phyloP scores from a whole-genome alignment of 177 flowering plant genomes.

The Tripterygium wilfordii region DNA sequence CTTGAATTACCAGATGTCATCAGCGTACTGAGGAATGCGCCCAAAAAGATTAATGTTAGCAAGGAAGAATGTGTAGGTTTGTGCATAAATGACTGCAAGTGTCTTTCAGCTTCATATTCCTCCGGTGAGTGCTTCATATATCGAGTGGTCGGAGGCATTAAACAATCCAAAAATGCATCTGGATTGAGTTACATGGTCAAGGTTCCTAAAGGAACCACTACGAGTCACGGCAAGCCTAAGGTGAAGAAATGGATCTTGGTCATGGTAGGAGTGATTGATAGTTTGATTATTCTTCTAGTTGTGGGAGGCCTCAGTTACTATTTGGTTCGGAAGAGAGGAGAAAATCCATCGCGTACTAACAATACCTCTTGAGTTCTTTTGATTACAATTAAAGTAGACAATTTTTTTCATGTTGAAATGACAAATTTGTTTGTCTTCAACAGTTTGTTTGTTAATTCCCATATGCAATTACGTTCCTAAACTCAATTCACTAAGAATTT shows the following conservation, averaged over 20 bases:
- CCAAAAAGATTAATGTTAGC: constrained; percentile 29
- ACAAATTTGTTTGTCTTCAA: too few species aligned
- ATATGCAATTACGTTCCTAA: too few species aligned
- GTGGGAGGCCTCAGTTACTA: constrained; percentile 58
- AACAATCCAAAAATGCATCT: constrained; percentile 33
- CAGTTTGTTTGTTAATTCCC: too few species aligned
- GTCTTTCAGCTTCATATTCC: constrained; percentile 48
- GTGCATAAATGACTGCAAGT: constrained; percentile 63
- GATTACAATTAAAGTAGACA: too few species aligned
- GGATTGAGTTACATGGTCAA: constrained; percentile 56
- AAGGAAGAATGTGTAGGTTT: constrained; percentile 42
- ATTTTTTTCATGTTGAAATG: too few species aligned
- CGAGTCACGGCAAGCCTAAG: constrained; percentile 13
- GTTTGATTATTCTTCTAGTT: constrained; percentile 41
- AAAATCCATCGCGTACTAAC: too few species aligned
- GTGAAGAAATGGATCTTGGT: constrained; percentile 55
- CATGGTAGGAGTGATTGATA: constrained; percentile 56
- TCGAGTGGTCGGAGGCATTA: constrained; percentile 56
- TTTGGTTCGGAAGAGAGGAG: constrained; percentile 41
- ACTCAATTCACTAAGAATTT: too few species aligned
- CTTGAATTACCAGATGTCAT: constrained; percentile 52
- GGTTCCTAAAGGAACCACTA: constrained; percentile 51
- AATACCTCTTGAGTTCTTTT: too few species aligned
- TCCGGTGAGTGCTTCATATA: constrained; percentile 50
- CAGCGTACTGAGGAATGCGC: constrained; percentile 33